Base-by-base conservation (phyloP, 768 basidiomycete species). In the Kwoniella shandongensis region DNA sequence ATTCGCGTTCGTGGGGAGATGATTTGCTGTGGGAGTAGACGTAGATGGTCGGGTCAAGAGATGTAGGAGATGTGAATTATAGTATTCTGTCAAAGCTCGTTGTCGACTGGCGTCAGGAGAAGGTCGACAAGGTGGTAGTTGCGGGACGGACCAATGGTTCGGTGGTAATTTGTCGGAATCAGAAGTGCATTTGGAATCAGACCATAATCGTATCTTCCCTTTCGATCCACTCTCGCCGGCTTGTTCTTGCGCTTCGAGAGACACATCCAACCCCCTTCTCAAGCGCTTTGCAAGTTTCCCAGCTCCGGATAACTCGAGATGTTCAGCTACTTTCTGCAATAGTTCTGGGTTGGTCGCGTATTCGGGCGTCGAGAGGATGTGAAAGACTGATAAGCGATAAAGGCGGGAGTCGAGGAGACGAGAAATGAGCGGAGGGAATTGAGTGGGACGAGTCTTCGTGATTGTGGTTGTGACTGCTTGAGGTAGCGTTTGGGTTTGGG, bases 21-120 rank as follows among this genome's bases (percentile, higher is more conserved):
- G 13, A 12, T 51, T 27, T 23, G 47, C 27, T 4, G 41, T 7
- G 25, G 27, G 79, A 62, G 0, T 84, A 83, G 39, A 75, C 70
- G 13, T 41, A 17, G 39, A 49, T 15, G 50, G 25, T 27, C 25
- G 47, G n/a, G 53, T 52, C 44, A 62, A 51, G 10, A 55, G 46
- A 27, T 62, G 55, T 38, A 51, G 36, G 29, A 62, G 57, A n/a
- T 59, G 59, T 20, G 54, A 25, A 32, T 59, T 61, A 27, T 61
- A 53, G 40, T 59, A 58, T 13, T 30, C 40, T 18, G 62, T 67
- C 47, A 67, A 23, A 8, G 26, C 17, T 23, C 39, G 20, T 44
- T 49, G 30, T 11, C 32, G 51, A 29, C 35, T 61, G 3, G 22
- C 4, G 15, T 39, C 22, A 8, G 49, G 12, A 23, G 20, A 15